Base-by-base conservation (phyloP, 2,329 filamentous ascomycete genomes). In the Penicillium sp. region DNA sequence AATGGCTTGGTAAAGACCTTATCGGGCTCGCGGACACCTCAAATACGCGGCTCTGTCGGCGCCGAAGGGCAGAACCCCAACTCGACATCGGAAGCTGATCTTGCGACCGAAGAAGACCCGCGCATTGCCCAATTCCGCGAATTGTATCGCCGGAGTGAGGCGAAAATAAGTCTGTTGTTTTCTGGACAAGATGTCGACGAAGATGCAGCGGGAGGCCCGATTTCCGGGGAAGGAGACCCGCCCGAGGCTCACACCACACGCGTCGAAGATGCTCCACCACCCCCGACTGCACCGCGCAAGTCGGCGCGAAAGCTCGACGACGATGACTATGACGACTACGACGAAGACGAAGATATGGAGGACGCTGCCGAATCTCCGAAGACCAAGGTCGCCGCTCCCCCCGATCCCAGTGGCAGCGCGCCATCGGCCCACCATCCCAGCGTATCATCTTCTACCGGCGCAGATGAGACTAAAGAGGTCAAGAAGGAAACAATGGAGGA, bases 111-210 rank as follows among this genome's bases (percentile, higher is more conserved):
- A 47, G 89, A 92, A 71, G 83, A 84, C 64, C 83, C 86, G 71
- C 87, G 79, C 68, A 73, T 89, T 75, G 81, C 85, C 68, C 80
- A 87, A 69, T 94, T 97, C 75, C 85, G 86, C 71, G 86, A 91
- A 54, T 79, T 92, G 52, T 96, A 90, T 80, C 85, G 84, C 69
- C 84, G 84, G 73, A 88, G 85, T 66, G 91, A 97, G 75, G 83
- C 85, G 64, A 88, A 86, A 75, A 87, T 97, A 67, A 84, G 86
- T 59, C 79, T 85, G 40, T 79, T 97, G n/a, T 95, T 96, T 71
- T 79, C 80, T 38, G 76, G 76, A 40, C 74, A 72, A 47, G 69
- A 72, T 48, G 55, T 62, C 44, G 55, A 57, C 27, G 65, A 70
- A 32, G 66, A 67, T 49, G 58, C 65, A 29, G 66, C 68, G 34